Conservation (phyloP, 768 basidiomycete genomes). For the Obba rivulosa region DNA sequence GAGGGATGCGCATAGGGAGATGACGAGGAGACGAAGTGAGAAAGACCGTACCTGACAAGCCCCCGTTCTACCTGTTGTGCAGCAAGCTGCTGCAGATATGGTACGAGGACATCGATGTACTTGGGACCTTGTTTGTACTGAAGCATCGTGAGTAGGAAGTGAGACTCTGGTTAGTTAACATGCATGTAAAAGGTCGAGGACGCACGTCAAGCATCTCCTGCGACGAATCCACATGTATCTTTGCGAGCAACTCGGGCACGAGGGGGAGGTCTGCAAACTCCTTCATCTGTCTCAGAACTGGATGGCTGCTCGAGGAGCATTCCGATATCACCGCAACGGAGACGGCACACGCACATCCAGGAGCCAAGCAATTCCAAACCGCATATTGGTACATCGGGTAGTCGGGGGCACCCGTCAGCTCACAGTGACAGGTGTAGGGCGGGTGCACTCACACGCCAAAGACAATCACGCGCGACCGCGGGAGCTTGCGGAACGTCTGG, state of each 20-base stretch:
- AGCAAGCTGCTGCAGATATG: slow-evolving; percentile 27
- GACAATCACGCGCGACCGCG: slow-evolving; percentile 25
- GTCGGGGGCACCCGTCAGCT: neutral
- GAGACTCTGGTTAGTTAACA: neutral
- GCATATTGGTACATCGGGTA: neutral
- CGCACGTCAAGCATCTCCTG: slow-evolving; percentile 24
- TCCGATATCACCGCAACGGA: neutral
- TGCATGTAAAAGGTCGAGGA: neutral
- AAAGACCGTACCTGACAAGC: slow-evolving; percentile 23
- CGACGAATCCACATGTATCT: slow-evolving; percentile 24
- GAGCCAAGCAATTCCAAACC: neutral
- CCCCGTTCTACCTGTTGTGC: slow-evolving; percentile 26
- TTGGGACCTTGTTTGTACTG: slow-evolving; percentile 21
- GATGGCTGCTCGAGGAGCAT: slow-evolving; percentile 21
- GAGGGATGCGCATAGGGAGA: no score
- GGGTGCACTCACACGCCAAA: slow-evolving; percentile 24
- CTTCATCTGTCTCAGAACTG: slow-evolving; percentile 25
- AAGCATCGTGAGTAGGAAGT: neutral
- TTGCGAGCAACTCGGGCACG: slow-evolving; percentile 27
- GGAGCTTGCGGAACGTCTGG: slow-evolving; percentile 34
- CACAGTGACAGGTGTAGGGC: no score
- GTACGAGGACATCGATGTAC: slow-evolving; percentile 24
- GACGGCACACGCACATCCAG: neutral
- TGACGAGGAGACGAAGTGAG: neutral
- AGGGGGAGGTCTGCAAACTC: slow-evolving; percentile 29